phyloP scores from a whole-genome alignment of 116 monocot species.

The Phalaenopsis hybrid region DNA sequence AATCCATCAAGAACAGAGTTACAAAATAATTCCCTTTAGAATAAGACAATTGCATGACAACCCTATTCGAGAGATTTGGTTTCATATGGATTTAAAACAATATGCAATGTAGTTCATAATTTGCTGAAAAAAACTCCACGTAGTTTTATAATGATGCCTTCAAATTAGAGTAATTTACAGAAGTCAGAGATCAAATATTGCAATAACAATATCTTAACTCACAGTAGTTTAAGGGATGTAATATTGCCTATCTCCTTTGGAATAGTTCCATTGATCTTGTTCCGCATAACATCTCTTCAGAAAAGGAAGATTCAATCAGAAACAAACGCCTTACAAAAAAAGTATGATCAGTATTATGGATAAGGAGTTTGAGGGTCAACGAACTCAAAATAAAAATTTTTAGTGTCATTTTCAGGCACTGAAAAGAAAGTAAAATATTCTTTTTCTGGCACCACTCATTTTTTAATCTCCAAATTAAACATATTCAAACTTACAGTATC shows the following conservation, averaged over 20 bases:
- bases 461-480: not conserved
- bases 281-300: slow-evolving; percentile 94
- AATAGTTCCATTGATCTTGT: slow-evolving; percentile 67
- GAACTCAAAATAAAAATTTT: not conserved
- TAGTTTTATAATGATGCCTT: not conserved
- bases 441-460: not conserved
- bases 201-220: slow-evolving; percentile 19
- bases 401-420: not conserved
- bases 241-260: slow-evolving; percentile 87
- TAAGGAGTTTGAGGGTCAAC: not conserved
- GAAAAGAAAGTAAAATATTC: not conserved
- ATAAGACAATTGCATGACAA: no score
- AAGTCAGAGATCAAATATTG: no score
- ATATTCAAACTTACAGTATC: slow-evolving; percentile 55
- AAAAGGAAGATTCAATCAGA: slow-evolving; percentile 10
- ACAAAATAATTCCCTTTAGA: no score
- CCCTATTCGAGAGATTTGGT: no score
- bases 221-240: slow-evolving; percentile 64
- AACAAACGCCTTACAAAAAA: not conserved
- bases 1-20: no score
- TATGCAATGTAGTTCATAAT: not conserved
- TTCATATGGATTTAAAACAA: no score
- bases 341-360: not conserved
- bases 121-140: not conserved
- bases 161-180: not conserved